A percentile compares a stretch with the other conserved stretches of the same genome.
These are phyloP conservation scores for Prunus mongolica DNA, from an alignment of 306 rosid genomes.

Conservation along the genomic window DNA sequence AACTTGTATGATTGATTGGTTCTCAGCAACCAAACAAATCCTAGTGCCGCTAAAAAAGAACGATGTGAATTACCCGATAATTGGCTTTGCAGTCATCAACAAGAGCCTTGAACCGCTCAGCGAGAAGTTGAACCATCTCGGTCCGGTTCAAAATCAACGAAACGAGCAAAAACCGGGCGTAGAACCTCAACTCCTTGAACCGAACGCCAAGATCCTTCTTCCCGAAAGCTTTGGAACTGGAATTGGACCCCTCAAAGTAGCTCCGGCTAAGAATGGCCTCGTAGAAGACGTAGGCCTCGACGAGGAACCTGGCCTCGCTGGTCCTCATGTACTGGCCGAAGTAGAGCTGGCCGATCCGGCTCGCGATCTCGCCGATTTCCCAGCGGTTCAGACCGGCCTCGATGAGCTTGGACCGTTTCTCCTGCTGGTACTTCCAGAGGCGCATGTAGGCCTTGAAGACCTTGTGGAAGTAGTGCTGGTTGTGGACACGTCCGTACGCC, in stretches of 20 bases:
- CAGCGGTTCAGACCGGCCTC: conserved; percentile 84
- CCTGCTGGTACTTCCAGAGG: conserved; percentile 94
- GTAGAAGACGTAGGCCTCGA: conserved; percentile 88
- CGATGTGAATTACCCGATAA: conserved; percentile 53
- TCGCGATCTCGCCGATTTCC: conserved; percentile 99
- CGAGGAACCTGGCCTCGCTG: conserved; percentile 77
- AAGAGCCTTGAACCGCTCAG: conserved; percentile 64
- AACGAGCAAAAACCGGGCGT: conserved; percentile 86
- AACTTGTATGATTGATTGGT: not conserved
- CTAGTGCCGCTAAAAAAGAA: not conserved
- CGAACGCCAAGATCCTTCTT: conserved; percentile 83
- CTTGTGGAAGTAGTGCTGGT: conserved; percentile 71
- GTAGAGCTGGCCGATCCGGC: conserved; percentile 97
- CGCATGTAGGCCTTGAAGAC: conserved; percentile 88
- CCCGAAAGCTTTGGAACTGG: conserved; percentile 42
- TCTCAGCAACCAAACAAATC: conserved; percentile 5
- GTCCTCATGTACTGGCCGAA: conserved; percentile 93
- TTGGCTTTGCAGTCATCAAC: conserved; percentile 75
- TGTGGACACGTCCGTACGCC: conserved; percentile 66
- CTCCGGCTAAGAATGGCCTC: conserved; percentile 87
- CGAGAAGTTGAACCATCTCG: conserved; percentile 66
- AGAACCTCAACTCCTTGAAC: conserved; percentile 86
- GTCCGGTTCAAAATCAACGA: conserved; percentile 72
- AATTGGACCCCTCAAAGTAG: conserved; percentile 59
- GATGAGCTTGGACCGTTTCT: conserved; percentile 63